Percentiles rank a stretch among this genome's conserved stretches.
phyloP scores from a whole-genome alignment of 2,329 filamentous ascomycete genomes.

The Paraphoma chrysanthemicola region DNA sequence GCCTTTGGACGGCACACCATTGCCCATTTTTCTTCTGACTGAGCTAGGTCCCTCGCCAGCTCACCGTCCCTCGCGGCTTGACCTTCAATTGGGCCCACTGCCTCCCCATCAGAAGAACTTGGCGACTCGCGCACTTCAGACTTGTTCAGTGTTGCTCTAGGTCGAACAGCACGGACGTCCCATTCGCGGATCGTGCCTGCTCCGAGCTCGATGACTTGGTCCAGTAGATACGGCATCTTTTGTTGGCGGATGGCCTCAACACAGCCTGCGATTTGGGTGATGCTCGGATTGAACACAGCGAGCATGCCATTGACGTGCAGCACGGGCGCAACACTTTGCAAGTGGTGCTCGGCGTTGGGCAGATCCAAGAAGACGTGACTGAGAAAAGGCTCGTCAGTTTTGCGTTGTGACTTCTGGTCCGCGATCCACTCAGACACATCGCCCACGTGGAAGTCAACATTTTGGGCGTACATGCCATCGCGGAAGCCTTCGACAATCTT shows the following conservation, averaged over 20 bases:
- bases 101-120: slow-evolving; percentile 9
- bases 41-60: slow-evolving; percentile 31
- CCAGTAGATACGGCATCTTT: slow-evolving; percentile 63
- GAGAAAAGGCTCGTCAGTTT: slow-evolving; percentile 65
- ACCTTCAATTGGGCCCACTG: slow-evolving; percentile 23
- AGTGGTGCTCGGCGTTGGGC: slow-evolving; percentile 65
- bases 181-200: slow-evolving; percentile 65
- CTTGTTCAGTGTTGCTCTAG: slow-evolving; percentile 43
- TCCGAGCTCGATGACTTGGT: slow-evolving; percentile 66
- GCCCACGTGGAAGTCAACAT: slow-evolving; percentile 77
- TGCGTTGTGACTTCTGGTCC: slow-evolving; percentile 48
- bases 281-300: slow-evolving; percentile 76
- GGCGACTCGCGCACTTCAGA: slow-evolving; percentile 19
- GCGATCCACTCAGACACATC: slow-evolving; percentile 70
- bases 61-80: slow-evolving; percentile 37
- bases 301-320: slow-evolving; percentile 70
- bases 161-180: slow-evolving; percentile 64
- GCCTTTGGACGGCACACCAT: slow-evolving; percentile 49
- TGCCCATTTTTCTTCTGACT: slow-evolving; percentile 40
- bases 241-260: slow-evolving; percentile 62
- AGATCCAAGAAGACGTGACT: slow-evolving; percentile 77
- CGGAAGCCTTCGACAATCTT: slow-evolving; percentile 71
- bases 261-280: slow-evolving; percentile 77
- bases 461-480: slow-evolving; percentile 71
- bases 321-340: slow-evolving; percentile 61